These are phyloP conservation scores for Xylaria multiplex DNA, from an alignment of 2,329 filamentous ascomycete genomes.

Conservation along the genomic window DNA sequence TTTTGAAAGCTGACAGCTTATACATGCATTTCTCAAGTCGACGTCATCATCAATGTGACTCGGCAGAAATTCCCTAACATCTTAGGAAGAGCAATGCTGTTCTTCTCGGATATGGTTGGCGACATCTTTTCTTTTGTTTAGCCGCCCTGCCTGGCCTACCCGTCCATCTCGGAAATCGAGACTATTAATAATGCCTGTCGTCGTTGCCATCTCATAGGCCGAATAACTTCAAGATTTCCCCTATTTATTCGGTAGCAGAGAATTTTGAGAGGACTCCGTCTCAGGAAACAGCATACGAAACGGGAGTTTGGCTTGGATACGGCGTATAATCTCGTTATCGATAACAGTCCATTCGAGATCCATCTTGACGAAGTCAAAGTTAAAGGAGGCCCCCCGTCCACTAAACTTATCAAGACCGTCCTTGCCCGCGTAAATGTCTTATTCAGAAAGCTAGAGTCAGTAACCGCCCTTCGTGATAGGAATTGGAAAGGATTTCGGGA, in stretches of 20 bases:
- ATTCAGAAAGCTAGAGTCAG: too few relatives aligned
- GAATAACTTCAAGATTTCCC: neutral
- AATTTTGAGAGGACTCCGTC: too few relatives aligned
- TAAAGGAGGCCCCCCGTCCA: neutral
- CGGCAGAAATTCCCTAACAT: neutral
- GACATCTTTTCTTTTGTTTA: too few relatives aligned
- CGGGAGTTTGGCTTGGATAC: neutral
- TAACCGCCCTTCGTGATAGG: too few relatives aligned
- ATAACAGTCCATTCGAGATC: neutral
- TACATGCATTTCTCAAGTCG: neutral
- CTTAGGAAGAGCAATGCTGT: neutral
- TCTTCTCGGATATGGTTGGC: neutral
- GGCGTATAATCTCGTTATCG: neutral
- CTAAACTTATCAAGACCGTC: neutral
- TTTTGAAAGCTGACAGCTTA: neutral
- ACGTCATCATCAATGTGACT: conserved; percentile 10
- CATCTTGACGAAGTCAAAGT: neutral
- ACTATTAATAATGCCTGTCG: neutral
- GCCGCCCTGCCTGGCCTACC: neutral
- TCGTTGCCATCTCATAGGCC: neutral
- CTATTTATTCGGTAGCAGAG: neutral
- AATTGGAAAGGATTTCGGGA: too few relatives aligned
- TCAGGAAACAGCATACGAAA: neutral
- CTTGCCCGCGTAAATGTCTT: too few relatives aligned
- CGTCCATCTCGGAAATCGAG: neutral